phyloP scores from a whole-genome alignment of 495 filamentous ascomycete genomes.

The Pseudotulostoma volvatum region DNA sequence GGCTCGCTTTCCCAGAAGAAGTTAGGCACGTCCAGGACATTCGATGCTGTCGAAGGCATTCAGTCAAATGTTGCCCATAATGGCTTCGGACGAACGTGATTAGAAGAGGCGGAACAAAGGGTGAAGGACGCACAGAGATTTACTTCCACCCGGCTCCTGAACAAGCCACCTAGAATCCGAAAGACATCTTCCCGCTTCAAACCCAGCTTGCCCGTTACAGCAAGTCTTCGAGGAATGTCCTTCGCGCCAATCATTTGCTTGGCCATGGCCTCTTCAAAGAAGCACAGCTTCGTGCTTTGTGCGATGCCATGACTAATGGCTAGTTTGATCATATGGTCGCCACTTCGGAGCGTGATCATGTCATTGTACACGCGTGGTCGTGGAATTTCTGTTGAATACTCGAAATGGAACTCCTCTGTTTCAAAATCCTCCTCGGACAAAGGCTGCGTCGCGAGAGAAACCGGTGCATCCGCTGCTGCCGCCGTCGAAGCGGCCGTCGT shows the following conservation, averaged over 20 bases:
- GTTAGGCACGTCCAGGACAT: constrained; percentile 91
- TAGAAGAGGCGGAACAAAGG: background rate
- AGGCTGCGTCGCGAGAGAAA: constrained; percentile 50
- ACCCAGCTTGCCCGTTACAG: constrained; percentile 75
- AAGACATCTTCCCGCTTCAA: constrained; percentile 89
- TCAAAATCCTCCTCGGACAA: constrained; percentile 79
- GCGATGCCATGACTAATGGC: constrained; percentile 94
- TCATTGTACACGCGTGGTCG: constrained; percentile 91
- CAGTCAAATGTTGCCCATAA: too few species aligned
- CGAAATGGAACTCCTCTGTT: constrained; percentile 97
- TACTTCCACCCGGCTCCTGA: constrained; percentile 89
- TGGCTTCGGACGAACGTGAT: constrained; percentile 2
- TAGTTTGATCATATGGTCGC: constrained; percentile 98
- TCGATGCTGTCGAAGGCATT: constrained; percentile 77
- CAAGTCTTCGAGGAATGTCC: constrained; percentile 74
- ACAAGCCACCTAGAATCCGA: constrained; percentile 73
- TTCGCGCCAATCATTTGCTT: constrained; percentile 86
- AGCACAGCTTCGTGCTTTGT: constrained; percentile 90
- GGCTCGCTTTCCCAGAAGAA: constrained; percentile 99
- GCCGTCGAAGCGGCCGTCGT: too few species aligned
- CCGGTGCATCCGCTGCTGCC: constrained; percentile 29
- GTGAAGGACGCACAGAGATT: constrained; percentile 68
- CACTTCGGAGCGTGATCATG: constrained; percentile 91
- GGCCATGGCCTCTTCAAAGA: constrained; percentile 95
- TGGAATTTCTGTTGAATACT: constrained; percentile 73